These are phyloP conservation scores for Aegilops tauschii DNA, from an alignment of 176 grass and related monocot species.

Conservation along the genomic window DNA sequence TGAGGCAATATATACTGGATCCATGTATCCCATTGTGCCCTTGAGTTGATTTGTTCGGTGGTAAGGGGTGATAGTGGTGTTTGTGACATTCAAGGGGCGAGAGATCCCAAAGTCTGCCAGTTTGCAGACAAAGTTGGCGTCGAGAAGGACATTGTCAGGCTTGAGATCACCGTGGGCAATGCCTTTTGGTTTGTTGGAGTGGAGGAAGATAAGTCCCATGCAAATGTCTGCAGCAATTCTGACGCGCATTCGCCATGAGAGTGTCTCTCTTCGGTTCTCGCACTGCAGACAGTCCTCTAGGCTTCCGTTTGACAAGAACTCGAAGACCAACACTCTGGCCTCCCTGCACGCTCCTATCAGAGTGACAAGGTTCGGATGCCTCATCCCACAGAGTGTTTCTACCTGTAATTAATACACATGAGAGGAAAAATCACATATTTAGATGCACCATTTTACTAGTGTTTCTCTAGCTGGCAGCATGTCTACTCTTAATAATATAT, in stretches of 20 bases:
- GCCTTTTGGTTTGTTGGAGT: conserved; percentile 42
- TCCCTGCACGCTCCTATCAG: conserved; percentile 64
- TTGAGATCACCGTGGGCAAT: conserved; percentile 75
- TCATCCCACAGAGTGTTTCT: conserved; percentile 46
- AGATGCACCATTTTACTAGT: not conserved
- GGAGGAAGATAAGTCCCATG: conserved; percentile 65
- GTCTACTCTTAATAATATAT: too few species aligned
- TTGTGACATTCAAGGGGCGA: conserved; percentile 49
- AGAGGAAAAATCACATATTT: conserved; percentile 23
- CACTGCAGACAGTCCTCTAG: conserved; percentile 53
- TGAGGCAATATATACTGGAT: conserved; percentile 49
- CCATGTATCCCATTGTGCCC: conserved; percentile 71
- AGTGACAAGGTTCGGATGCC: conserved; percentile 68
- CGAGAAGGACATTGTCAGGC: conserved; percentile 67
- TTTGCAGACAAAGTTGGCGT: conserved; percentile 36
- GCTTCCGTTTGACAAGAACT: conserved; percentile 58
- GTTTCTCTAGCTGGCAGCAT: too few species aligned
- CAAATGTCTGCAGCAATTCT: conserved; percentile 58
- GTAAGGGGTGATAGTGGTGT: conserved; percentile 43
- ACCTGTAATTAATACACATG: conserved; percentile 42
- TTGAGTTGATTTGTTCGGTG: conserved; percentile 51
- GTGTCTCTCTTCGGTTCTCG: conserved; percentile 6
- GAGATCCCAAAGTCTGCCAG: conserved; percentile 72
- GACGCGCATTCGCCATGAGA: conserved; percentile 49
- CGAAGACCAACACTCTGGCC: conserved; percentile 48